Base-by-base conservation (phyloP, 1,284 basidiomycete species). In the Ceratorhiza oryzae-sativae region DNA sequence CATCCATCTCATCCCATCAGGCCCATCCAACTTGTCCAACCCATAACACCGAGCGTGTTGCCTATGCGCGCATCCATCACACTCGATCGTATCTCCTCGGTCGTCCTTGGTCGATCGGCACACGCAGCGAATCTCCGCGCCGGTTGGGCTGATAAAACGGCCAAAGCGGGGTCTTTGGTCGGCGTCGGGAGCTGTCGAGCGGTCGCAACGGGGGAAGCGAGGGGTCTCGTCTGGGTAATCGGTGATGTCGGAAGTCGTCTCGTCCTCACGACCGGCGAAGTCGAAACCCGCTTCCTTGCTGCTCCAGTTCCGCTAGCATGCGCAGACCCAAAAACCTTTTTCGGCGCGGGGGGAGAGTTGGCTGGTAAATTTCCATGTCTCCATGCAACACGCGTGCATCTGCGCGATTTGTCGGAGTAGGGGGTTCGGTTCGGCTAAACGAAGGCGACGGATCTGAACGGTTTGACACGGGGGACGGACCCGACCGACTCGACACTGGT, bases 31-130 rank as follows among this genome's bases (percentile, higher is more conserved):
- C 20, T 49, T 59, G 34, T 65, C 62, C 62, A 65, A 25, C 30
- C 71, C 63, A 41, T 75, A 72, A 49, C 75, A 75, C 55, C 46
- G 20, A 36, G 73, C 58, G 53, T 74, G 74, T 42, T 74, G 75
- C 72, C 73, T 71, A 30, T 53, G 58, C 3, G 72, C 73, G 48
- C 75, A 75, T 46, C 67, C 60, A 36, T 75, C 74, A 67, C 75
- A 75, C 45, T 62, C 55, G n/a, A 74, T 73, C 36, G 75, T 74
- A 15, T 32, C 23, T 3, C 73, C 73, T 5, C 72, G 74, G 58
- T 75, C 74, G 51, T 75, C 74, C 36, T 59, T 45, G 9, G 42
- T 60, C 58, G 67, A 73, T 32, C 55, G 56, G 60, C 75, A 75
- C 13, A 75, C 67, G 51, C 75, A 75, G 25, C 73, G 73, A 18